These are phyloP conservation scores for Limnomonas spitsbergensis DNA, from an alignment of 139 green algal species.

Conservation along the genomic window DNA sequence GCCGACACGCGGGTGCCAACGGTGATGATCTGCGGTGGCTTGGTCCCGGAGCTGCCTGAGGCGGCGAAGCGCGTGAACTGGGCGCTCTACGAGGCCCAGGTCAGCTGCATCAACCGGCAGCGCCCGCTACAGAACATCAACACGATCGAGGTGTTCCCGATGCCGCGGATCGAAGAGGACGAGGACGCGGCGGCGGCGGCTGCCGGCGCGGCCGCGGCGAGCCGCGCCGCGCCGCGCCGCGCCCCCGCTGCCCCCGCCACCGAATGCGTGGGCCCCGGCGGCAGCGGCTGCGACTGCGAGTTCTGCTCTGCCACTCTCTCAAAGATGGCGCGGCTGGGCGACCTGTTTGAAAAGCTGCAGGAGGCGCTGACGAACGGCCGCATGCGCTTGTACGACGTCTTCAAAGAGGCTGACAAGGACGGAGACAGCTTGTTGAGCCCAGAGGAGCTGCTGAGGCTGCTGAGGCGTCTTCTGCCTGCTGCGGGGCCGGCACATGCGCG, in stretches of 20 bases:
- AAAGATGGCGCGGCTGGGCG: neutral
- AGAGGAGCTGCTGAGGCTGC: conserved; percentile 32
- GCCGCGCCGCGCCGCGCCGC: too few relatives aligned
- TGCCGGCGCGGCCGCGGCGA: neutral
- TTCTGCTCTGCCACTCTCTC: neutral
- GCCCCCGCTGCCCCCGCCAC: too few relatives aligned
- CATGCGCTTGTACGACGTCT: conserved; percentile 44
- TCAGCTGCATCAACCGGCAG: conserved; percentile 3
- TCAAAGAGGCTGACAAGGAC: conserved; percentile 40
- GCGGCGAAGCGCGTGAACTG: neutral
- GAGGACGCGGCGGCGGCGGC: too few relatives aligned
- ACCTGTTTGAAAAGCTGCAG: neutral
- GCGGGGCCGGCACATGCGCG: conserved; percentile 34
- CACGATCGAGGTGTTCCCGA: conserved; percentile 4
- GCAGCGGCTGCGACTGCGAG: neutral
- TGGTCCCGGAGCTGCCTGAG: neutral
- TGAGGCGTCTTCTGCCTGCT: conserved; percentile 34
- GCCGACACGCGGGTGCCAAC: neutral
- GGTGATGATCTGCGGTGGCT: neutral
- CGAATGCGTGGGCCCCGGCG: neutral
- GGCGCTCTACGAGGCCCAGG: conserved; percentile 7
- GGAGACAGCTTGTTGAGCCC: conserved; percentile 19
- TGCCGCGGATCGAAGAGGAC: neutral
- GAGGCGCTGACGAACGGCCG: conserved; percentile 13
- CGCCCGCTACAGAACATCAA: neutral